These are phyloP conservation scores for Phaeotremella skinneri DNA, from an alignment of 768 basidiomycete genomes.

Conservation along the genomic window DNA sequence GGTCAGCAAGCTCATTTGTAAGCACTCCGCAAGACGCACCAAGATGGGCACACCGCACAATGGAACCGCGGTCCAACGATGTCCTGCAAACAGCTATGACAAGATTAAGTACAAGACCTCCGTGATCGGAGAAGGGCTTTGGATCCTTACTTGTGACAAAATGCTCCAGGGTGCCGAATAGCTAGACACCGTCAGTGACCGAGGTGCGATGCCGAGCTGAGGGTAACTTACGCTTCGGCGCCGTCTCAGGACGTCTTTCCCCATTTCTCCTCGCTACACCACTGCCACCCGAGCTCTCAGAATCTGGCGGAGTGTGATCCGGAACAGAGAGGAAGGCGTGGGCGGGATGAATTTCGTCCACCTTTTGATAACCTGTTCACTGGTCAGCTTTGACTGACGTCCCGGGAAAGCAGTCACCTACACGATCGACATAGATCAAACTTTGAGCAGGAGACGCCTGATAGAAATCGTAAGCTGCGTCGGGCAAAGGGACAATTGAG, in stretches of 20 bases:
- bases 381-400: background rate
- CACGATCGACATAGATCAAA: conserved; percentile 79
- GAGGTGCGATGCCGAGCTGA: background rate
- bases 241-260: background rate
- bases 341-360: conserved; percentile 84
- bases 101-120: conserved; percentile 1
- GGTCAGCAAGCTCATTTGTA: conserved; percentile 1
- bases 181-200: background rate
- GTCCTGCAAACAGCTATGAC: conserved; percentile 72
- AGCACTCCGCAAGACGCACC: conserved; percentile 20
- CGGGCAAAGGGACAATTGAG: background rate
- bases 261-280: background rate
- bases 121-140: background rate
- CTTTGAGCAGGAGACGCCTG: conserved; percentile 65
- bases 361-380: conserved; percentile 61
- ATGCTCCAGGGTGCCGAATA: conserved; percentile 66
- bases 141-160: conserved; percentile 74
- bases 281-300: background rate
- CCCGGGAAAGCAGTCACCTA: conserved; percentile 46
- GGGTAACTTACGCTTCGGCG: conserved; percentile 7
- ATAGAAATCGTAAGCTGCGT: background rate
- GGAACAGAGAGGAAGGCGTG: conserved; percentile 81
- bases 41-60: conserved; percentile 78
- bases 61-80: conserved; percentile 91
- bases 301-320: conserved; percentile 54